These are phyloP conservation scores for Cerioporus squamosus DNA, from an alignment of 1,284 basidiomycete genomes.

Conservation along the genomic window DNA sequence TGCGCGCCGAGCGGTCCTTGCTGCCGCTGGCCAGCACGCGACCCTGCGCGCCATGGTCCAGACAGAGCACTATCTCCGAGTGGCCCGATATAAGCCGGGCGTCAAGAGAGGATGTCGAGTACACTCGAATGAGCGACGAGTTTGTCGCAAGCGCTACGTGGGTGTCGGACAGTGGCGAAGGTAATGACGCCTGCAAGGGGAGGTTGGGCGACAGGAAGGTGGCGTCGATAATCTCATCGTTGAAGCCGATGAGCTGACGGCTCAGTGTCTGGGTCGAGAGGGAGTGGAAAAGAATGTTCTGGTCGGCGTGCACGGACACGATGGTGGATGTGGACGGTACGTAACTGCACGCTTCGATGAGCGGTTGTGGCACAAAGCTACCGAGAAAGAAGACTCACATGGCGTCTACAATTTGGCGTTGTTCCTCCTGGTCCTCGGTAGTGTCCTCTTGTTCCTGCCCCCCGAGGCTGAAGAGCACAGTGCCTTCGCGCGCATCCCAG, in stretches of 20 bases:
- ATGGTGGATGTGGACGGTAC: constrained; percentile 65
- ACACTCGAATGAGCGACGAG: constrained; percentile 90
- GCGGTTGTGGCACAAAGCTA: constrained; percentile 13
- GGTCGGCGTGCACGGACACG: constrained; percentile 95
- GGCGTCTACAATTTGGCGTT: constrained; percentile 73
- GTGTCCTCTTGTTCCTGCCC: constrained; percentile 51
- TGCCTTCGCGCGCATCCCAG: constrained; percentile 80
- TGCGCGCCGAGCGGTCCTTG: constrained; percentile 88
- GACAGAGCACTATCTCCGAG: constrained; percentile 87
- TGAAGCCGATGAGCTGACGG: constrained; percentile 96
- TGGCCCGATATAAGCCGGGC: constrained; percentile 88
- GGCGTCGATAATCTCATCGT: constrained; percentile 96
- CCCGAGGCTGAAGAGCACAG: constrained; percentile 66
- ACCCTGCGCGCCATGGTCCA: constrained; percentile 74
- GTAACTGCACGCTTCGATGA: constrained; percentile 55
- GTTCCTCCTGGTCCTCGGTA: constrained; percentile 72
- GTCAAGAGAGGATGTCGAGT: constrained; percentile 75
- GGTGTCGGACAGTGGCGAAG: constrained; percentile 49
- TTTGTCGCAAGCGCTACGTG: constrained; percentile 96
- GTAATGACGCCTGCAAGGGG: constrained; percentile 23
- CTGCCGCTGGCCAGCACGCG: constrained; percentile 86
- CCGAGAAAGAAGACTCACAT: constrained; percentile 54
- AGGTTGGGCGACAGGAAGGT: constrained; percentile 67
- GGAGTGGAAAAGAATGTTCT: constrained; percentile 93
- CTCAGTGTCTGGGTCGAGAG: constrained; percentile 62